Evolutionary conservation across 139 green algal genomes (phyloP), one percentile per base, ranked within the genome.

Genomic region (Chlorella ohadii): DNA sequence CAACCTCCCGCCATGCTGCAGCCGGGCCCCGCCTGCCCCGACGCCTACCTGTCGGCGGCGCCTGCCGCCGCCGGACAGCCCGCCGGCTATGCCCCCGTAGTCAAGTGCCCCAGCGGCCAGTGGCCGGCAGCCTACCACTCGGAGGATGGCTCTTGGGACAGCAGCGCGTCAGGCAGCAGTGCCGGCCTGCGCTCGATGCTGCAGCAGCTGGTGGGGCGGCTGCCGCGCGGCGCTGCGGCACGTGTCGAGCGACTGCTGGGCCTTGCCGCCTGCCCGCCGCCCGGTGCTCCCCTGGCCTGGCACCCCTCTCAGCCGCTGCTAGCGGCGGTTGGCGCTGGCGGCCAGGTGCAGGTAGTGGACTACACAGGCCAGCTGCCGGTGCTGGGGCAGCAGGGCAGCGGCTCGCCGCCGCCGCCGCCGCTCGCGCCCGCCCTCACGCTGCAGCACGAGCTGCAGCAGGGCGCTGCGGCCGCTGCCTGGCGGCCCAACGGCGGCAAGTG

Each of bases 401-500:
- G 51, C n/a, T 28, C 47, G 31, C 33, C 44, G 33, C 25, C 44
- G 55, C 80, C 68, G 15, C 1, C 44, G 20, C 51, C 80, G 6
- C 80, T 85, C n/a, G 7, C 27, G 56, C 68, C 80, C 4, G 13
- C 80, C 15, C 68, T 59, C 36, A 31, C 72, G 55, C 56, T 85
- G 80, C 55, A 61, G 23, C 80, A 85, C n/a, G 70, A 79, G 70
- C 31, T 85, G 23, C 80, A 85, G 80, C 80, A 72, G 55, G 33
- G n/a, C 4, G 36, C 70, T 3, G 39, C 55, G 6, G 70, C 68
- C 1, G 28, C 36, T 1, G 80, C 80, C 0, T 85, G 80, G 80
- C 68, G 80, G 22, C 80, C 80, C 33, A n/a, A 79, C 25, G 70
- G 68, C 80, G 70, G 68, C 23, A 28, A 31, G 25, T 64, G 68